Conservation (phyloP, 768 basidiomycete species). For the Tylopilus plumbeoviolaceoides region DNA sequence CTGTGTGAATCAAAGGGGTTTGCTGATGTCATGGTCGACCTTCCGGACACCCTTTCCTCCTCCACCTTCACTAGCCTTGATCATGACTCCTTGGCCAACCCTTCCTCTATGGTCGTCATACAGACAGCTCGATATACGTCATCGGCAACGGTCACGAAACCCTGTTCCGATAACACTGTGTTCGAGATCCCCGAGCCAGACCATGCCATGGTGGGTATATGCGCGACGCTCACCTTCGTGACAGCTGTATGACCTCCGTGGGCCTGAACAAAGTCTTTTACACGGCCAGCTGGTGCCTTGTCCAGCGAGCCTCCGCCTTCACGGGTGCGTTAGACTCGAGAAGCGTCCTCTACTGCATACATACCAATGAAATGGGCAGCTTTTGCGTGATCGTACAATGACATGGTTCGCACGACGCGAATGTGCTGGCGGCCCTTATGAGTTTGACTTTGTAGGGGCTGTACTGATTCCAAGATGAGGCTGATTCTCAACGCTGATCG, state of each 20-base stretch:
- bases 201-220: slow-evolving; percentile 96
- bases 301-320: slow-evolving; percentile 92
- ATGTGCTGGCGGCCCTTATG: slow-evolving; percentile 5
- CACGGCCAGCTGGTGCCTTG: slow-evolving; percentile 69
- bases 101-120: slow-evolving; percentile 83
- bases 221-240: slow-evolving; percentile 69
- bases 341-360: slow-evolving; percentile 11
- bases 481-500: slow-evolving; percentile 33
- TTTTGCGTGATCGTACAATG: slow-evolving; percentile 52
- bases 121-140: slow-evolving; percentile 86
- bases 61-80: slow-evolving; percentile 98
- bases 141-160: slow-evolving; percentile 93
- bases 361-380: slow-evolving; percentile 63
- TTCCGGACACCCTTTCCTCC: slow-evolving; percentile 99
- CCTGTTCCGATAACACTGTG: slow-evolving; percentile 76
- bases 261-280: slow-evolving; percentile 86
- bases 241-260: slow-evolving; percentile 98
- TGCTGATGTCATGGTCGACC: too few relatives aligned
- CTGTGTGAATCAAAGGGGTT: too few relatives aligned
- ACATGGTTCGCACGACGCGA: slow-evolving; percentile 18
- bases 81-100: slow-evolving; percentile 87
- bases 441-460: too few relatives aligned
- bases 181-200: slow-evolving; percentile 92
- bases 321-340: slow-evolving; percentile 7
- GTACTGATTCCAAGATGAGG: not conserved